These are phyloP conservation scores for Phlebiopsis flavidoalba DNA, from an alignment of 768 basidiomycete species.

Conservation along the genomic window DNA sequence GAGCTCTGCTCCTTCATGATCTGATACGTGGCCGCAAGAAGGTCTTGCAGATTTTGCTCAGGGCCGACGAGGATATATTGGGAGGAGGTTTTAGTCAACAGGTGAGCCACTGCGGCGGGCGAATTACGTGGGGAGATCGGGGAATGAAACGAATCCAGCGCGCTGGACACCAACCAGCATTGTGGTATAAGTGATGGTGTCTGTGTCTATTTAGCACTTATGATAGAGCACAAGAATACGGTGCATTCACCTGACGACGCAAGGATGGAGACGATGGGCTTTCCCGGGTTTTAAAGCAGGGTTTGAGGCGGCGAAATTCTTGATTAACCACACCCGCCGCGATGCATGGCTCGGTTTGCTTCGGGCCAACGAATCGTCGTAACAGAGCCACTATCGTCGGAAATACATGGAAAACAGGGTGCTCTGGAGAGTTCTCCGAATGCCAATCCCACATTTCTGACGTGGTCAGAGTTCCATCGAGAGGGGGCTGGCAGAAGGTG, in stretches of 20 bases:
- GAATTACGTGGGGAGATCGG: constrained; percentile 23
- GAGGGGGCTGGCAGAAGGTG: constrained; percentile 28
- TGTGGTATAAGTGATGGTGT: constrained; percentile 6
- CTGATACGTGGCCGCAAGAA: constrained; percentile 17
- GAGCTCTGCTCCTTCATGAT: constrained; percentile 10
- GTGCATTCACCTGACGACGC: not conserved
- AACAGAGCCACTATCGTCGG: constrained; percentile 10
- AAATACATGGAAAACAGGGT: constrained; percentile 27
- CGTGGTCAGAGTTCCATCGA: constrained; percentile 28
- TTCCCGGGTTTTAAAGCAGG: not conserved
- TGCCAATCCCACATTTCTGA: constrained; percentile 33
- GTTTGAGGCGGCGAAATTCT: not conserved
- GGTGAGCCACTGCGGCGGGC: constrained; percentile 24
- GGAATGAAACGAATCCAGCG: constrained; percentile 15
- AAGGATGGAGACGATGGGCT: constrained; percentile 2
- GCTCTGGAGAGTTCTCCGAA: constrained; percentile 21
- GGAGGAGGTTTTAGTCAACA: constrained; percentile 19
- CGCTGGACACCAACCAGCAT: constrained; percentile 1
- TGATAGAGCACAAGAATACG: not conserved
- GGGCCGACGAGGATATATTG: constrained; percentile 24
- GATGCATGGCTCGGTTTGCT: constrained; percentile 5
- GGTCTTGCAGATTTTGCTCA: constrained; percentile 21
- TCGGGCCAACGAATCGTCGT: constrained; percentile 12
- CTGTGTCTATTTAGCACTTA: not conserved
- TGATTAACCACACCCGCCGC: not conserved